Evolutionary conservation across 768 basidiomycete species (phyloP).

Genomic region (Podaxis sp.): DNA sequence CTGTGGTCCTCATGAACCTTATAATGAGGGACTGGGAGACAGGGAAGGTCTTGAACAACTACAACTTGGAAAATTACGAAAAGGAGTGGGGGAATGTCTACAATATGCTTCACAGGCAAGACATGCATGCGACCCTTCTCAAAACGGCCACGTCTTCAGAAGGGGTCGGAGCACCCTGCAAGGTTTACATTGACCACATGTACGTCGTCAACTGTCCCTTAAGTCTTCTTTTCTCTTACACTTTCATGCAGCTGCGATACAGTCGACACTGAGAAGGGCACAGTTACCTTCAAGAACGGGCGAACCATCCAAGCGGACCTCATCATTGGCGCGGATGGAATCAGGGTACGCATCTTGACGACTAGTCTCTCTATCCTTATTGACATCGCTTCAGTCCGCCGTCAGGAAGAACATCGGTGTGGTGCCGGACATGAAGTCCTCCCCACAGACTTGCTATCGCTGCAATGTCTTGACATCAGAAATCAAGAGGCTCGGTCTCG

Average conservation of each 20-base stretch:
- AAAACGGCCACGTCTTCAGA: slow-evolving; percentile 25
- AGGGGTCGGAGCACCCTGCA: slow-evolving; percentile 27
- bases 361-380: background rate
- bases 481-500: slow-evolving; percentile 28
- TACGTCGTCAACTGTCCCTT: slow-evolving; percentile 10
- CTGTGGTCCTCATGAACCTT: slow-evolving; percentile 30
- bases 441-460: slow-evolving; percentile 33
- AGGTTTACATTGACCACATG: slow-evolving; percentile 27
- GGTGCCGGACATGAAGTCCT: slow-evolving; percentile 27
- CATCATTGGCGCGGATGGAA: slow-evolving; percentile 34
- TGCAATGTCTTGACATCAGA: slow-evolving; percentile 30
- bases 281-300: slow-evolving; percentile 27
- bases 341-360: slow-evolving; percentile 24
- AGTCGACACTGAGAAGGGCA: slow-evolving; percentile 24
- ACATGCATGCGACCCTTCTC: slow-evolving; percentile 31
- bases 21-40: slow-evolving; percentile 36
- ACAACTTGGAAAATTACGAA: slow-evolving; percentile 30
- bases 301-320: slow-evolving; percentile 26
- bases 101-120: slow-evolving; percentile 33
- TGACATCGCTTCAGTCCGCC: slow-evolving; percentile 21
- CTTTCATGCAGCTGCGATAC: slow-evolving; percentile 22
- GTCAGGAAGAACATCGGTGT: slow-evolving; percentile 27
- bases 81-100: slow-evolving; percentile 30
- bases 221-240: background rate
- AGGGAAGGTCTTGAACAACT: slow-evolving; percentile 29